Percentiles rank a stretch among this genome's conserved stretches.
phyloP scores from a whole-genome alignment of 768 basidiomycete genomes.

The Pleurotus cornucopiae region DNA sequence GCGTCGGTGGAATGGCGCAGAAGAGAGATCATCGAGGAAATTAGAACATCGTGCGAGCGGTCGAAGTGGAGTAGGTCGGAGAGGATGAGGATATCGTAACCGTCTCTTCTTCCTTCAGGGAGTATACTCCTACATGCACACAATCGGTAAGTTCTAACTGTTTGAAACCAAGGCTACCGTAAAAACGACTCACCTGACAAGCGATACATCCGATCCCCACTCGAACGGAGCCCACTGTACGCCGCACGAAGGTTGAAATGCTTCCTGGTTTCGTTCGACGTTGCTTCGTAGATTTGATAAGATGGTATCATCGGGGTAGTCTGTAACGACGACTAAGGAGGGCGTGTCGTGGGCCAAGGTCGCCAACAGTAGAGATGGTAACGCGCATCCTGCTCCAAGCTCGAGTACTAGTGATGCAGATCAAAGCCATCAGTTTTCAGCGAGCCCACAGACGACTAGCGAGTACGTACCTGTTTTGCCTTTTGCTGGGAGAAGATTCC shows the following conservation, averaged over 20 bases:
- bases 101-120: slow-evolving; percentile 16
- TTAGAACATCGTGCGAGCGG: slow-evolving; percentile 50
- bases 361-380: slow-evolving; percentile 61
- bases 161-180: background rate
- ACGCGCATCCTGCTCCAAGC: slow-evolving; percentile 63
- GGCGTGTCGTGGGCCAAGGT: slow-evolving; percentile 37
- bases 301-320: slow-evolving; percentile 65
- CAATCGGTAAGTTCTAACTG: background rate
- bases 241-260: slow-evolving; percentile 32
- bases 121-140: slow-evolving; percentile 15
- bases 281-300: slow-evolving; percentile 53
- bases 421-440: background rate
- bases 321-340: slow-evolving; percentile 54
- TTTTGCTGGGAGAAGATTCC: slow-evolving; percentile 39
- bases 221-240: slow-evolving; percentile 52
- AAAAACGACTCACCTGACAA: background rate
- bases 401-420: slow-evolving; percentile 48
- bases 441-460: background rate
- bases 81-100: slow-evolving; percentile 58
- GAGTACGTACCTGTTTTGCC: slow-evolving; percentile 34
- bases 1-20: slow-evolving; percentile 37
- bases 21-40: slow-evolving; percentile 45
- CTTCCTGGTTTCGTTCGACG: slow-evolving; percentile 40
- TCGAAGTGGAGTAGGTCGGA: slow-evolving; percentile 74
- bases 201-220: slow-evolving; percentile 46